phyloP scores from a whole-genome alignment of 805 yeast species.

The Starmerella sp. region DNA sequence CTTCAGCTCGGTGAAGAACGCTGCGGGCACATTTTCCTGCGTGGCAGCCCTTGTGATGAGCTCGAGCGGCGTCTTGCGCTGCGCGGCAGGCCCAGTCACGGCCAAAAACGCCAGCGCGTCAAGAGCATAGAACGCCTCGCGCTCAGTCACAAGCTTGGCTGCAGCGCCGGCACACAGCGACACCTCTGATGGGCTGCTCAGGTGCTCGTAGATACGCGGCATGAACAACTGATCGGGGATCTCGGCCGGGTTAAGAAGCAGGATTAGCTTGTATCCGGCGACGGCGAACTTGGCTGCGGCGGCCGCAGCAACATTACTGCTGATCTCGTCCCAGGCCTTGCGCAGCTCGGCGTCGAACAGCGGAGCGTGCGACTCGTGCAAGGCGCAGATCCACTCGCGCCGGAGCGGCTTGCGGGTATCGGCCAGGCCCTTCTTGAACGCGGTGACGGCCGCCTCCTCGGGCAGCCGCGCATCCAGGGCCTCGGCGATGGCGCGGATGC shows the following conservation, averaged over 20 bases:
- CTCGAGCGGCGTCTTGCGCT: background rate
- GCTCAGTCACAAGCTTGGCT: background rate
- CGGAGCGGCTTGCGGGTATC: constrained; percentile 55
- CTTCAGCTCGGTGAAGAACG: background rate
- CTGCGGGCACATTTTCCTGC: background rate
- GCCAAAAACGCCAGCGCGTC: background rate
- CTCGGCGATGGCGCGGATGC: constrained; percentile 40
- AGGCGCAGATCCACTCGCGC: constrained; percentile 52
- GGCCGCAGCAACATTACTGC: constrained; percentile 15
- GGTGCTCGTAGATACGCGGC: constrained; percentile 18
- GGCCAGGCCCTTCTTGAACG: constrained; percentile 46
- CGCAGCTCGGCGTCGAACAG: constrained; percentile 19
- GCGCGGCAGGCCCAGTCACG: background rate
- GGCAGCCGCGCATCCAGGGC: constrained; percentile 33
- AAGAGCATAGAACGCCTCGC: background rate
- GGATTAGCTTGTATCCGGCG: constrained; percentile 42
- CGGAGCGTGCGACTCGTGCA: constrained; percentile 30
- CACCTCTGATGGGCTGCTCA: constrained; percentile 10
- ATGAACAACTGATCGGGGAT: constrained; percentile 13
- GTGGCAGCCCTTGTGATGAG: background rate
- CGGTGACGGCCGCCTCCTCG: constrained; percentile 13
- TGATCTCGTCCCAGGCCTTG: constrained; percentile 12
- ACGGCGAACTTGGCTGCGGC: constrained; percentile 31
- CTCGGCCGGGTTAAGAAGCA: constrained; percentile 14
- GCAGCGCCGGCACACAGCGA: constrained; percentile 13